Percentiles rank a stretch among this genome's conserved stretches.
Conservation (phyloP, 805 yeast species). For the Monosporozyma yasuniensis region DNA sequence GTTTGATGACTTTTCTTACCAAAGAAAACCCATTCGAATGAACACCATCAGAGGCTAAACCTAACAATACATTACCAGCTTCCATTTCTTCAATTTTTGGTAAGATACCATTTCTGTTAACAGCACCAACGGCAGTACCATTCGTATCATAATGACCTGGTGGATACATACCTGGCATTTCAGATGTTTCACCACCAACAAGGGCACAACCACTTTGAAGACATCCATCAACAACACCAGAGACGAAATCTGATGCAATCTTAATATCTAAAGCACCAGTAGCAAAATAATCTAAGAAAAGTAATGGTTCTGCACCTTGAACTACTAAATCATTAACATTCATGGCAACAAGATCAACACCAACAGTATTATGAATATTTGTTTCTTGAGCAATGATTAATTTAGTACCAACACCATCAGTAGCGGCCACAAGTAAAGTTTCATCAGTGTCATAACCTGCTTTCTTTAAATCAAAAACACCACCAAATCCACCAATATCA, state of each 20-base stretch:
- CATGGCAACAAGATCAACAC: conserved; percentile 98
- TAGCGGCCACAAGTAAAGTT: conserved; percentile 88
- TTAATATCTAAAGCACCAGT: conserved; percentile 81
- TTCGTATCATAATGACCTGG: conserved; percentile 95
- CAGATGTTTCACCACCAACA: conserved; percentile 98
- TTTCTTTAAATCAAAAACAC: conserved; percentile 78
- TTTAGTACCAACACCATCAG: conserved; percentile 99
- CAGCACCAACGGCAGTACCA: conserved; percentile 98
- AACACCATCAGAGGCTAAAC: conserved; percentile 83
- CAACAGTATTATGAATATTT: conserved; percentile 91
- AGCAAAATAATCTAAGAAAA: conserved; percentile 94
- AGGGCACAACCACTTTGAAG: conserved; percentile 91
- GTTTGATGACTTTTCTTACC: conserved; percentile 84
- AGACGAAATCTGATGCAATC: conserved; percentile 79
- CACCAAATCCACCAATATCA: conserved; percentile 98
- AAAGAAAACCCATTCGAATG: conserved; percentile 96
- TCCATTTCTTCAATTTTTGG: conserved; percentile 64
- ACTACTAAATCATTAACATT: conserved; percentile 95
- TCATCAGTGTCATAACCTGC: conserved; percentile 76
- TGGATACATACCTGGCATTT: conserved; percentile 98
- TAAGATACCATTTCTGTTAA: conserved; percentile 58
- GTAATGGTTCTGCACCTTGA: conserved; percentile 97
- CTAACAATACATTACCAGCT: conserved; percentile 75
- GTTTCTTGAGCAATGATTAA: conserved; percentile 87
- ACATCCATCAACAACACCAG: conserved; percentile 96